phyloP scores from a whole-genome alignment of 2,329 filamentous ascomycete species.

The Penicillium digitatum region DNA sequence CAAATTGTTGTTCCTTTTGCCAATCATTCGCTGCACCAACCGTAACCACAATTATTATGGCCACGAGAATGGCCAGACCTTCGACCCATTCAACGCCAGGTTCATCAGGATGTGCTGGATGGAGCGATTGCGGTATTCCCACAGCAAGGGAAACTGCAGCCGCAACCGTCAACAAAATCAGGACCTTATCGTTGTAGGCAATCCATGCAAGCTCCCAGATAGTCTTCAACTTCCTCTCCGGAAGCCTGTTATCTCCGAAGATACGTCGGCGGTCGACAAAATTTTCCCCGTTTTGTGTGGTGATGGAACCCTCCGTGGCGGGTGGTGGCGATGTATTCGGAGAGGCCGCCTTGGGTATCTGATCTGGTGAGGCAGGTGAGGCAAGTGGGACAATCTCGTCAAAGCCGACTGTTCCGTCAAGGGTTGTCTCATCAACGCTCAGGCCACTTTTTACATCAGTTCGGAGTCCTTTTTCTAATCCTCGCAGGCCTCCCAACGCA shows the following conservation, averaged over 20 bases:
- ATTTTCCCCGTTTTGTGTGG: slow-evolving; percentile 16
- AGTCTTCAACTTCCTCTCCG: slow-evolving; percentile 64
- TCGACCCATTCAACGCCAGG: slow-evolving; percentile 74
- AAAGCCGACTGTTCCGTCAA: slow-evolving; percentile 65
- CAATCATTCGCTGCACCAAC: slow-evolving; percentile 77
- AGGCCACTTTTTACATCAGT: slow-evolving; percentile 63
- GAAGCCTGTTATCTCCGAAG: slow-evolving; percentile 65
- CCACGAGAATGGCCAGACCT: slow-evolving; percentile 72
- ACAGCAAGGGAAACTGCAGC: slow-evolving; percentile 70
- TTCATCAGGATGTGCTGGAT: slow-evolving; percentile 49
- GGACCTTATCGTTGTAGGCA: slow-evolving; percentile 76
- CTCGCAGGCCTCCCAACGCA: slow-evolving; percentile 67
- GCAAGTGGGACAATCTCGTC: slow-evolving; percentile 50
- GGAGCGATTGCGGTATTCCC: slow-evolving; percentile 67
- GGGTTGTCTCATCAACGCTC: slow-evolving; percentile 62
- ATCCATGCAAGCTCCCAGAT: slow-evolving; percentile 71
- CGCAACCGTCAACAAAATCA: slow-evolving; percentile 67
- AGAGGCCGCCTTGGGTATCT: slow-evolving; percentile 30
- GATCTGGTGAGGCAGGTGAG: background rate
- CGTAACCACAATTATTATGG: slow-evolving; percentile 69
- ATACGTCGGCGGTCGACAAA: slow-evolving; percentile 63
- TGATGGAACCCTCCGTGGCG: background rate
- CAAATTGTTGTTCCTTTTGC: slow-evolving; percentile 77
- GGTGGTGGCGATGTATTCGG: slow-evolving; percentile 12
- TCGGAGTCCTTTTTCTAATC: slow-evolving; percentile 68